These are phyloP conservation scores for Acrocalymma vagum DNA, from an alignment of 2,329 filamentous ascomycete species.

Conservation along the genomic window DNA sequence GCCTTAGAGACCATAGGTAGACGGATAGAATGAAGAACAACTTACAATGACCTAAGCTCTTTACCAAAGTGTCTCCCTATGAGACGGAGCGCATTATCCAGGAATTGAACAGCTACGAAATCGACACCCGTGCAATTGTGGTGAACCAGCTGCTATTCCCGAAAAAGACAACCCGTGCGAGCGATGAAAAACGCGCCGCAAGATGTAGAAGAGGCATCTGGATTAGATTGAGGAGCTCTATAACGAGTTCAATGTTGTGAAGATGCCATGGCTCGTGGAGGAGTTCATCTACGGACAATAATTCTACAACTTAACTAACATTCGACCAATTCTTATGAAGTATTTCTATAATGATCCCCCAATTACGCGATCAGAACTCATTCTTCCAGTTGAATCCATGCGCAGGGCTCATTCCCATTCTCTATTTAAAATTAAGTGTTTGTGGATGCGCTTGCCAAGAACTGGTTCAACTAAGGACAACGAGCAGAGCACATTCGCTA, in stretches of 20 bases:
- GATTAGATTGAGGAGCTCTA: conserved; percentile 99
- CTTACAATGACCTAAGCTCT: no score
- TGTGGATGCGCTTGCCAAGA: no score
- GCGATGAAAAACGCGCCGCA: conserved; percentile 91
- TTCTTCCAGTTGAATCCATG: no score
- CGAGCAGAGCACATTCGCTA: no score
- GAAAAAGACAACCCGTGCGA: conserved; percentile 83
- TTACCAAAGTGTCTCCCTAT: conserved; percentile 93
- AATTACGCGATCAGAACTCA: no score
- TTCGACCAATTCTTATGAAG: no score
- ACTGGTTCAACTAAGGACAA: no score
- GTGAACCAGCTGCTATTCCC: conserved; percentile 98
- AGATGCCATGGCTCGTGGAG: conserved; percentile 95
- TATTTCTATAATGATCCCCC: no score
- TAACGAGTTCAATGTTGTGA: conserved; percentile 98
- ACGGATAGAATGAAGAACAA: no score
- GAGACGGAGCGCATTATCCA: conserved; percentile 99
- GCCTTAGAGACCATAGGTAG: no score
- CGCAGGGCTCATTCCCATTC: no score
- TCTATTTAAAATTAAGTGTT: no score
- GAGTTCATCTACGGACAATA: conserved; percentile 96
- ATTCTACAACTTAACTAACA: conserved; percentile 71
- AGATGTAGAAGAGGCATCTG: conserved; percentile 99
- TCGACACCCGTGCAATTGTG: conserved; percentile 96
- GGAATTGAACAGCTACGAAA: conserved; percentile 89